These are phyloP conservation scores for Hymenotorrendiella dingleyae DNA, from an alignment of 2,329 filamentous ascomycete genomes.

Conservation along the genomic window DNA sequence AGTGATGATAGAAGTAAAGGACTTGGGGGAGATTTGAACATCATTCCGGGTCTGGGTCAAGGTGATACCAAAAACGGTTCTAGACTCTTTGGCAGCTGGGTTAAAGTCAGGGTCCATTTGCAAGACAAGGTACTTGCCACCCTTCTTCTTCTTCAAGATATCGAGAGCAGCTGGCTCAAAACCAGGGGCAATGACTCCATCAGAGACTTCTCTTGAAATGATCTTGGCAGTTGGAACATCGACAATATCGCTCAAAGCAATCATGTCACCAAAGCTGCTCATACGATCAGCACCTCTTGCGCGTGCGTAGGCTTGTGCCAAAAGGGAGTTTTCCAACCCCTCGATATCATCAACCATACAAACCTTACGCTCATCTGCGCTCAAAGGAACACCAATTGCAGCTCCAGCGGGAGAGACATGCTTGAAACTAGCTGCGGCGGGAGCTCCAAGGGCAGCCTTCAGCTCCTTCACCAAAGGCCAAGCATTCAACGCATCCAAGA, in stretches of 20 bases:
- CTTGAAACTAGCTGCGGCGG: conserved; percentile 97
- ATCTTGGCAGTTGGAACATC: conserved; percentile 94
- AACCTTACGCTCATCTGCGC: conserved; percentile 84
- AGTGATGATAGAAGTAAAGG: conserved; percentile 79
- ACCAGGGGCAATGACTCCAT: conserved; percentile 88
- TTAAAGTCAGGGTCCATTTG: conserved; percentile 87
- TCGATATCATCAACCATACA: conserved; percentile 97
- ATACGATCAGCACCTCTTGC: conserved; percentile 95
- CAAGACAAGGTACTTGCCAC: conserved; percentile 90
- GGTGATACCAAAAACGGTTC: conserved; percentile 85
- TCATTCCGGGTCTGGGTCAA: conserved; percentile 92
- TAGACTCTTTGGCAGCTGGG: conserved; percentile 67
- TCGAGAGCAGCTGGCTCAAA: conserved; percentile 82
- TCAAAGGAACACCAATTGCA: conserved; percentile 84
- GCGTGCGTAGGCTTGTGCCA: conserved; percentile 93
- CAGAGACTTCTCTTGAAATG: conserved; percentile 95
- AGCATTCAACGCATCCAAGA: conserved; percentile 91
- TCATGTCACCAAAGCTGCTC: conserved; percentile 97
- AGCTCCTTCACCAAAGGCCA: conserved; percentile 97
- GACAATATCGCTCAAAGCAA: conserved; percentile 85
- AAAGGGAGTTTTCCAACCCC: conserved; percentile 75
- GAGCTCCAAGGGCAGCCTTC: conserved; percentile 77
- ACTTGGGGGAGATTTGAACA: conserved; percentile 74
- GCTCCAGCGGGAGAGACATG: conserved; percentile 96
- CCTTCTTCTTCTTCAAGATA: conserved; percentile 97